Percentiles rank a stretch among this genome's conserved stretches.
Conservation (phyloP, 306 rosid genomes). For the Herpetospermum pedunculosum region DNA sequence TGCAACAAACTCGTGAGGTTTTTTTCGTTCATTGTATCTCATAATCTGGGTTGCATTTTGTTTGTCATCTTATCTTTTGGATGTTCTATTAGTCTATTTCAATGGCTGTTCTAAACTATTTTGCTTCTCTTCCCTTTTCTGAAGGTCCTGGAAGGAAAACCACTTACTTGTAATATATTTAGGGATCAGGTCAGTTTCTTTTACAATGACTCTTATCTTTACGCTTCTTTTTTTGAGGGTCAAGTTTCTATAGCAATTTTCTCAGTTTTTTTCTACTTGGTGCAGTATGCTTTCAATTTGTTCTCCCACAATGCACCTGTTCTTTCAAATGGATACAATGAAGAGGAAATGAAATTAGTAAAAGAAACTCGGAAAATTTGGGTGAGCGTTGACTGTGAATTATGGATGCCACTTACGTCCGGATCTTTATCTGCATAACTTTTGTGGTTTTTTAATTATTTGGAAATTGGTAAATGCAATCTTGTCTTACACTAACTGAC, state of each 20-base stretch:
- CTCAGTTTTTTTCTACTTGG: not conserved
- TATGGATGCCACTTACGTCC: not conserved
- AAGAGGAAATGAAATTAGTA: constrained; percentile 97
- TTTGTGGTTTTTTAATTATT: not conserved
- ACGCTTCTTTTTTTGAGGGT: not conserved
- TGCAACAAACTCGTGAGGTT: constrained; percentile 93
- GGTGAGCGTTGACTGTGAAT: constrained; percentile 33
- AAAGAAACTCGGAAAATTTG: constrained; percentile 93
- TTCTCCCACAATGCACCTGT: constrained; percentile 87
- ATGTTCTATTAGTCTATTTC: not conserved
- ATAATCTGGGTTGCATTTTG: not conserved
- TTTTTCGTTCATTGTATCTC: constrained; percentile 3
- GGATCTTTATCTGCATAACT: not conserved
- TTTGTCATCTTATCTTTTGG: not conserved
- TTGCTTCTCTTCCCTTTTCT: constrained; percentile 9
- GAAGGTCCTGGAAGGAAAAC: constrained; percentile 74
- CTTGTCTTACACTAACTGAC: not conserved
- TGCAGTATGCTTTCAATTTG: constrained; percentile 93
- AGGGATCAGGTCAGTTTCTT: constrained; percentile 53
- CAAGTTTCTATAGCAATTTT: not conserved
- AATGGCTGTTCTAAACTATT: not conserved
- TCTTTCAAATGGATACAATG: constrained; percentile 84
- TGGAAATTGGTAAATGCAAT: not conserved
- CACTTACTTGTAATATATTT: constrained; percentile 74
- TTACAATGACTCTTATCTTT: not conserved